phyloP scores from a whole-genome alignment of 768 basidiomycete genomes.

The Rhizopogon roseolus region DNA sequence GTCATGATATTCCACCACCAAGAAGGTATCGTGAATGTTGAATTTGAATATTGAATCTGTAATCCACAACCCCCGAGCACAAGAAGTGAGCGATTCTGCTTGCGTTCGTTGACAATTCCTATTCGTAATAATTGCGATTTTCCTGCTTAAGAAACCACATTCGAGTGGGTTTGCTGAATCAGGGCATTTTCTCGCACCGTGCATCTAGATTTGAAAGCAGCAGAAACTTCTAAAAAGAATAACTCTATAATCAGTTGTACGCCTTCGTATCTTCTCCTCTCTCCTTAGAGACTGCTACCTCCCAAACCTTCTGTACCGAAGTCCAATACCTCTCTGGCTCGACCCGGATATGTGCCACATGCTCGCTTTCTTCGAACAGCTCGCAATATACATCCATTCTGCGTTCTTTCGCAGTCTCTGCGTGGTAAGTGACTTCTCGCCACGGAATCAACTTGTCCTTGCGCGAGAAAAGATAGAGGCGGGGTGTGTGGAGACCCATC shows the following conservation, averaged over 20 bases:
- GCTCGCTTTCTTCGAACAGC: constrained; percentile 28
- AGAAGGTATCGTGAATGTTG: no score
- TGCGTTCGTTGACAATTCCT: no score
- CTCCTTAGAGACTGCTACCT: constrained; percentile 6
- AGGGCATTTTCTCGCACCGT: neutral
- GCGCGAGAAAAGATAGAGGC: constrained; percentile 32
- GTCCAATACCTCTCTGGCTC: constrained; percentile 25
- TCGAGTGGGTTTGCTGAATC: no score
- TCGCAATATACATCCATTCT: constrained; percentile 25
- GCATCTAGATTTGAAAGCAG: neutral
- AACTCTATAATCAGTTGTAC: neutral
- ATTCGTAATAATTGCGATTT: no score
- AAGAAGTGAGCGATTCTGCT: no score
- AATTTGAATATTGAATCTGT: no score
- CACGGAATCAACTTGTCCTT: constrained; percentile 26
- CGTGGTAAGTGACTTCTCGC: constrained; percentile 21
- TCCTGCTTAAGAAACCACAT: no score
- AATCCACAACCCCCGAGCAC: no score
- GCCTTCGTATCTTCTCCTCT: neutral
- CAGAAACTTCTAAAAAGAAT: neutral
- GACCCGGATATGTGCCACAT: constrained; percentile 29
- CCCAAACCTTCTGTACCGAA: constrained; percentile 18
- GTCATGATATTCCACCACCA: no score
- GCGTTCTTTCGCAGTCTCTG: constrained; percentile 12
- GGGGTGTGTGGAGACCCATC: constrained; percentile 24